These are phyloP conservation scores for Ascoidea asiatica DNA, from an alignment of 805 yeast species.

Conservation along the genomic window DNA sequence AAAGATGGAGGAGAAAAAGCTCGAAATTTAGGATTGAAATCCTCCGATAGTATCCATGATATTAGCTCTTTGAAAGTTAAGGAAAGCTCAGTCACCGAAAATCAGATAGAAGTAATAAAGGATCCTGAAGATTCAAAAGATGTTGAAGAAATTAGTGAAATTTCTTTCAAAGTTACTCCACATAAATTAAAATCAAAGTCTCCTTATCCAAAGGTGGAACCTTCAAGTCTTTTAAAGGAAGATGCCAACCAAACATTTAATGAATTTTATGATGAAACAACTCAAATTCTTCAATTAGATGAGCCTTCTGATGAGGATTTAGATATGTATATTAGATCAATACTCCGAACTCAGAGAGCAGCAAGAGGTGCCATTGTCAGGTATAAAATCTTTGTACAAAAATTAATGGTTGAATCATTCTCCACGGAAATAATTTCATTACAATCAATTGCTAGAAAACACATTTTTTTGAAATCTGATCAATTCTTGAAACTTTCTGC, in stretches of 20 bases:
- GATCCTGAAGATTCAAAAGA: neutral
- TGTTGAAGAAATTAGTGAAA: neutral
- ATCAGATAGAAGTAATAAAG: neutral
- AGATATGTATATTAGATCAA: constrained; percentile 17
- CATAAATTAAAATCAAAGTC: no score
- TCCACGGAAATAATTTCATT: constrained; percentile 34
- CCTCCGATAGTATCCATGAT: neutral
- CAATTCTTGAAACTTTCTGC: no score
- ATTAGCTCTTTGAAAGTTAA: constrained; percentile 21
- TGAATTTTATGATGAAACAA: neutral
- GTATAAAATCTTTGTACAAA: constrained; percentile 47
- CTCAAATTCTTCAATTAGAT: neutral
- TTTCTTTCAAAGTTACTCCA: no score
- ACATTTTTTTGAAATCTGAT: neutral
- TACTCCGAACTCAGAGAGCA: constrained; percentile 49
- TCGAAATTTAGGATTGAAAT: no score
- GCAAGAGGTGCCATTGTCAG: constrained; percentile 59
- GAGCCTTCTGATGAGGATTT: constrained; percentile 4
- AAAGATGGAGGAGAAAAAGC: neutral
- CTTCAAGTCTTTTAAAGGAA: neutral
- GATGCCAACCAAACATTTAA: neutral
- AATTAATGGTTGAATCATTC: constrained; percentile 47
- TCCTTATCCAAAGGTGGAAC: neutral
- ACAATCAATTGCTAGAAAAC: constrained; percentile 39
- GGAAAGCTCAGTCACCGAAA: no score